A percentile compares a stretch with the other conserved stretches of the same genome.
Conservation (phyloP, 495 filamentous ascomycete genomes). For the Hypoxylon subgilvum region DNA sequence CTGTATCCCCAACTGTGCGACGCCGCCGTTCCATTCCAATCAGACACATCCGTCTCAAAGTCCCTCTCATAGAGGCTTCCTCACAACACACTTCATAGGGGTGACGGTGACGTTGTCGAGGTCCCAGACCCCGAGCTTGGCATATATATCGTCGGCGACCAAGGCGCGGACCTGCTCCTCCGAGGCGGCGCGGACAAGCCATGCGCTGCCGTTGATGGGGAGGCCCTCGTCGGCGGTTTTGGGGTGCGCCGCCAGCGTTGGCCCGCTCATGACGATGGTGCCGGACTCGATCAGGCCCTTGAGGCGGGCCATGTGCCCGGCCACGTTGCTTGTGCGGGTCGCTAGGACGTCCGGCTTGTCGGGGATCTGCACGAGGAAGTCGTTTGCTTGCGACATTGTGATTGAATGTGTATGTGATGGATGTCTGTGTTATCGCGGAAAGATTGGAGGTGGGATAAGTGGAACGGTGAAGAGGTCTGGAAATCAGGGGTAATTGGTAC, state of each 20-base stretch:
- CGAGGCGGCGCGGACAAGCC: conserved; percentile 18
- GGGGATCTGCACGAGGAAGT: conserved; percentile 28
- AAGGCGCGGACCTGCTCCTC: conserved; percentile 20
- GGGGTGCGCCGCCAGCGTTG: conserved; percentile 23
- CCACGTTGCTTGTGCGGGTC: conserved; percentile 17
- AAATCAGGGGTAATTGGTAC: neutral
- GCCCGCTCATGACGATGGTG: conserved; percentile 30
- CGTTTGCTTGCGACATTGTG: conserved; percentile 31
- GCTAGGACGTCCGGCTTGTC: conserved; percentile 20
- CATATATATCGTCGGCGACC: conserved; percentile 21
- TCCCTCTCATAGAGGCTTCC: conserved; percentile 27
- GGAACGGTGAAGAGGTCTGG: neutral
- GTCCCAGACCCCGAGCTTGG: conserved; percentile 33
- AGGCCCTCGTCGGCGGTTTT: conserved; percentile 9
- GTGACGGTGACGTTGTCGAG: conserved; percentile 20
- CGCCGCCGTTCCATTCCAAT: too few species aligned
- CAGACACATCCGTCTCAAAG: neutral
- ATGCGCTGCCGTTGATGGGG: conserved; percentile 26
- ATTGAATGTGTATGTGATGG: too few species aligned
- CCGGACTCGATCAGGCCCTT: conserved; percentile 26
- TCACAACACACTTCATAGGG: conserved; percentile 21
- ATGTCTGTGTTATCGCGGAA: neutral
- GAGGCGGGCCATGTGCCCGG: conserved; percentile 16
- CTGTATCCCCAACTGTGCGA: too few species aligned
- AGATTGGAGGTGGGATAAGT: neutral